A percentile compares a stretch with the other conserved stretches of the same genome.
phyloP scores from a whole-genome alignment of 768 basidiomycete species.

The Multifurca ochricompacta region DNA sequence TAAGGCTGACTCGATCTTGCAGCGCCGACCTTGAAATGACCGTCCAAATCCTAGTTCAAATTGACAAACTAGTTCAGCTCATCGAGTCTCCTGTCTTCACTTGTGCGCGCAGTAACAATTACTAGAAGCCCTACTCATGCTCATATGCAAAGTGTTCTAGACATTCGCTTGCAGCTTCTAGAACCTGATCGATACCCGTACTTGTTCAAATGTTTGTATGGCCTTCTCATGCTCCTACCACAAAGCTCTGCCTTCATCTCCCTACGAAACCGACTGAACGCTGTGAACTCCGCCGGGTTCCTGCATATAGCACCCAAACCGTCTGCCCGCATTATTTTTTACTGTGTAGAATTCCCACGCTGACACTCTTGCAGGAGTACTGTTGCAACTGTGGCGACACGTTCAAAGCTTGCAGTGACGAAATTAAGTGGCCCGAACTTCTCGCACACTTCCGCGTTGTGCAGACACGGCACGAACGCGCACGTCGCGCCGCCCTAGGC shows the following conservation, averaged over 20 bases:
- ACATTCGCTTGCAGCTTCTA: constrained; percentile 84
- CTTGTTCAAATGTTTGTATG: constrained; percentile 96
- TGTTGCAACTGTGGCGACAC: constrained; percentile 36
- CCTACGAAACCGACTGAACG: constrained; percentile 85
- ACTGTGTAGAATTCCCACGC: constrained; percentile 1
- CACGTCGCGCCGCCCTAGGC: constrained; percentile 71
- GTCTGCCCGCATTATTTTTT: constrained; percentile 36
- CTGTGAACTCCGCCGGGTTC: constrained; percentile 93
- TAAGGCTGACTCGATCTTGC: background rate
- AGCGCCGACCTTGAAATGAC: constrained; percentile 98
- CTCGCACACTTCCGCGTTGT: constrained; percentile 86
- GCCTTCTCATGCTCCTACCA: constrained; percentile 91
- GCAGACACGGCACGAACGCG: constrained; percentile 88
- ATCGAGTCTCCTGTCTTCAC: constrained; percentile 99
- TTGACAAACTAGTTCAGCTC: constrained; percentile 95
- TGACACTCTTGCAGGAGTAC: constrained; percentile 11
- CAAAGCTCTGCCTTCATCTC: constrained; percentile 97
- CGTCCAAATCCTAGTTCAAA: constrained; percentile 87
- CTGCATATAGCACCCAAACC: constrained; percentile 82
- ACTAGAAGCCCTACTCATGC: background rate
- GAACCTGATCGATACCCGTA: constrained; percentile 96
- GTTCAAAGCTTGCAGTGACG: constrained; percentile 76
- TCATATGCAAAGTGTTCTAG: constrained; percentile 30
- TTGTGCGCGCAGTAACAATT: constrained; percentile 43
- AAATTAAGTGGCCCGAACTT: constrained; percentile 97